Percentiles rank a stretch among this genome's conserved stretches.
Evolutionary conservation across 1,284 basidiomycete species (phyloP).

Genomic region (Malassezia obtusa): DNA sequence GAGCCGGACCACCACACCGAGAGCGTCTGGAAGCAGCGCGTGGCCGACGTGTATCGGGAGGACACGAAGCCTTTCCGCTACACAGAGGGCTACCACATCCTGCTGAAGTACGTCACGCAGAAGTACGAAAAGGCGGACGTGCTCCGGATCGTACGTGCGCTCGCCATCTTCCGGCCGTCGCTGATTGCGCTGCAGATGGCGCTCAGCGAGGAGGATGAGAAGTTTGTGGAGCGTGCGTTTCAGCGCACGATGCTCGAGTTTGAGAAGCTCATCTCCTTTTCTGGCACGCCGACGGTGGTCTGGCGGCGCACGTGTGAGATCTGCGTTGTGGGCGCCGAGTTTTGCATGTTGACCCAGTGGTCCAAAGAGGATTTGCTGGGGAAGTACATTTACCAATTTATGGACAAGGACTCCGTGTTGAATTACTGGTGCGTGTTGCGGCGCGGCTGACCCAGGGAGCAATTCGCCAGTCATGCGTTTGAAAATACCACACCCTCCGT

Average conservation of each 20-base stretch:
- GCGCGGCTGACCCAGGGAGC: constrained; percentile 18
- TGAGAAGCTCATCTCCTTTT: constrained; percentile 91
- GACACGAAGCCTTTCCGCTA: constrained; percentile 40
- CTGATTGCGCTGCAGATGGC: constrained; percentile 75
- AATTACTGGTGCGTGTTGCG: constrained; percentile 32
- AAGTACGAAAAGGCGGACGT: constrained; percentile 88
- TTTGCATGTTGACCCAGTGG: constrained; percentile 70
- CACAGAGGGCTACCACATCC: constrained; percentile 46
- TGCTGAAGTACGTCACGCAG: constrained; percentile 43
- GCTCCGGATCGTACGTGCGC: constrained; percentile 78
- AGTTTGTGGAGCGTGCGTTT: constrained; percentile 85
- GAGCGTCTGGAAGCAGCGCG: constrained; percentile 32
- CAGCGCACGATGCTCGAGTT: constrained; percentile 86
- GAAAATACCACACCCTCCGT: constrained; percentile 45
- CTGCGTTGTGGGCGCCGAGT: constrained; percentile 88
- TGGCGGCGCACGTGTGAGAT: constrained; percentile 98
- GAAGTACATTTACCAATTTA: constrained; percentile 44
- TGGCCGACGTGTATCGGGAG: constrained; percentile 38
- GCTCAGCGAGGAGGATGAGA: constrained; percentile 42
- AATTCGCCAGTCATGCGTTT: constrained; percentile 45
- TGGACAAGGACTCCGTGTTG: constrained; percentile 42
- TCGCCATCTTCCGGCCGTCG: constrained; percentile 87
- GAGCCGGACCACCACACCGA: neutral
- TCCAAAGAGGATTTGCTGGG: constrained; percentile 38
- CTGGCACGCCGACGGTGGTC: constrained; percentile 97